Percentiles rank a stretch among this genome's conserved stretches.
Conservation (phyloP, 2,329 filamentous ascomycete species). For the Sarocladiaceae sp. region DNA sequence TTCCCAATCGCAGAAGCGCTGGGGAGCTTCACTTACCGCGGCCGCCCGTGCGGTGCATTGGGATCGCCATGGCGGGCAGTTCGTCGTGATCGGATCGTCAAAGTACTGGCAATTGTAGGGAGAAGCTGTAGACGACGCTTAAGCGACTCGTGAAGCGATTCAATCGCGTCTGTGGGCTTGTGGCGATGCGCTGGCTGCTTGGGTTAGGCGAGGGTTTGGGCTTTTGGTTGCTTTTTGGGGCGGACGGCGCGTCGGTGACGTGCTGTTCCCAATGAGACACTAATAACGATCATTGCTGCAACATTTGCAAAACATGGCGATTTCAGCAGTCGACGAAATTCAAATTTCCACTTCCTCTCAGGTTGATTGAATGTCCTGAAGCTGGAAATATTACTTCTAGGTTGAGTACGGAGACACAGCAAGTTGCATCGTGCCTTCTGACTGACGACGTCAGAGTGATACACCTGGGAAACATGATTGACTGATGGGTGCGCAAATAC, state of each 20-base stretch:
- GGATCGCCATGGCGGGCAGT: conserved; percentile 30
- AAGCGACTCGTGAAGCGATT: neutral
- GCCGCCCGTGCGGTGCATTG: conserved; percentile 39
- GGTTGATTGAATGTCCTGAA: too few relatives aligned
- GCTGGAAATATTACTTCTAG: too few relatives aligned
- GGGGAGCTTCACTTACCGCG: conserved; percentile 31
- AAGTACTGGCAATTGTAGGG: neutral
- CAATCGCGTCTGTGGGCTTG: neutral
- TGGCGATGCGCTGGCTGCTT: neutral
- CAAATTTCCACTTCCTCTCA: too few relatives aligned
- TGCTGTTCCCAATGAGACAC: neutral
- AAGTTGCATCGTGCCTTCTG: too few relatives aligned
- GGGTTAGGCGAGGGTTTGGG: neutral
- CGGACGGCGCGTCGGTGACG: neutral
- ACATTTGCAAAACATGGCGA: too few relatives aligned
- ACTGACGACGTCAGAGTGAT: too few relatives aligned
- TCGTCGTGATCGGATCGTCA: neutral
- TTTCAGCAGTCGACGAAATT: too few relatives aligned
- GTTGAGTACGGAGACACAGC: too few relatives aligned
- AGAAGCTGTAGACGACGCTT: neutral
- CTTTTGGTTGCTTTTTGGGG: neutral
- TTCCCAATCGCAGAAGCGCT: neutral
- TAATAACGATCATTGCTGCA: neutral
- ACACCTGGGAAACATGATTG: too few relatives aligned
- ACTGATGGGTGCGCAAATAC: too few relatives aligned